Conservation (phyloP, 352 stramenopile species). For the Peronospora farinosa region DNA sequence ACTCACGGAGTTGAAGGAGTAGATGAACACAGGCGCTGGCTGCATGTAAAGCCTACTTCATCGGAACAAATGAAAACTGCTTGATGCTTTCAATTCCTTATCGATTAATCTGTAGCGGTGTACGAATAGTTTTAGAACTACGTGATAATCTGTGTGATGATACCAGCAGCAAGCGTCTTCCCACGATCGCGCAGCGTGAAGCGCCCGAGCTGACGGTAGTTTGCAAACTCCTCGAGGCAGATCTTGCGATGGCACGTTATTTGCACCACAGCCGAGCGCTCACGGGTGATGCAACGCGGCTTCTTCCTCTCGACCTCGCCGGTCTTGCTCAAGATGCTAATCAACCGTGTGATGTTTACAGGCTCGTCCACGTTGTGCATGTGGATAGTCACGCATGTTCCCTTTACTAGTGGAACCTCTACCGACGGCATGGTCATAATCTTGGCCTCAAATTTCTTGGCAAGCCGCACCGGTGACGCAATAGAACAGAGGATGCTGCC, state of each 20-base stretch:
- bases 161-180: conserved; percentile 75
- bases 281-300: conserved; percentile 80
- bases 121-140: conserved; percentile 25
- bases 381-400: conserved; percentile 77
- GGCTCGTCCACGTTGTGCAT: conserved; percentile 85
- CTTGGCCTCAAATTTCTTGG: conserved; percentile 78
- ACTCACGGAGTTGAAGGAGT: conserved; percentile 72
- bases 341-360: conserved; percentile 69
- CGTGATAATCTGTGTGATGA: conserved; percentile 75
- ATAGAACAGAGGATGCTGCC: conserved; percentile 84
- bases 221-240: conserved; percentile 75
- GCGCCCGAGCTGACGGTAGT: conserved; percentile 71
- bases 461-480: conserved; percentile 62
- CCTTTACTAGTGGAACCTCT: conserved; percentile 81
- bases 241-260: conserved; percentile 73
- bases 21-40: conserved; percentile 12
- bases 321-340: conserved; percentile 66
- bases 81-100: conserved; percentile 6
- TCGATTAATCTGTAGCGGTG: conserved; percentile 13
- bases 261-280: conserved; percentile 77
- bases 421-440: conserved; percentile 87
- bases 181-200: conserved; percentile 82
- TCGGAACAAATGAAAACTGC: conserved; percentile 11
- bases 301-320: conserved; percentile 79
- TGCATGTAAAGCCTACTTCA: conserved; percentile 1